Evolutionary conservation across 2,329 filamentous ascomycete species (phyloP), one percentile per base, ranked within the genome.

Genomic region (Zalaria obscura): DNA sequence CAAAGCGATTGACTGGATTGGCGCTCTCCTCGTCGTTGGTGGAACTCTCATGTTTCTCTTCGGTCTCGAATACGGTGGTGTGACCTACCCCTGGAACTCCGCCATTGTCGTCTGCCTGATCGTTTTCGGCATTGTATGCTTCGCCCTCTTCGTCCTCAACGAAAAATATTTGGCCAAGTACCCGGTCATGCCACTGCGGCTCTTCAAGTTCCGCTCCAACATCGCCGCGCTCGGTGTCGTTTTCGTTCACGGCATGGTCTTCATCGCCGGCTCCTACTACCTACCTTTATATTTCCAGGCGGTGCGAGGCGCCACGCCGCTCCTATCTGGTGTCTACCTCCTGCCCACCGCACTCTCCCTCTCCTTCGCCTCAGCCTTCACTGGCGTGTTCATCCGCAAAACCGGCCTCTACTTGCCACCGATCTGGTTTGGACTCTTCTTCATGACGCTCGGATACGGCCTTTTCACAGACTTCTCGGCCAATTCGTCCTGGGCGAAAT

Each of bases 41-140:
- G 84, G 80, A 18, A 88, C 83, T 0, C 67, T 93, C 18, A 89
- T 93, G 83, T 69, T 93, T 48, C 74, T 94, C 3, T 76, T 94
- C 35, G 88, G 86, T 0, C 73, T 94, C 7, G 81, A 93, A 55
- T 85, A 89, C 47, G 88, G 87, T 41, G 87, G 85, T 38, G 73
- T 86, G 40, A 69, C 70, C 25, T 76, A 75, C 48, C 80, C 87
- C 1, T 93, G 86, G 86, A 62, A 64, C 40, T 88, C 82, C 0
- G 69, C 81, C 2, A 79, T 75, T 1, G 81, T 88, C 28, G 38
- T 45, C n/a, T 48, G 45, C 33, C 42, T 46, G 25, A 42, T 42
- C 35, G 41, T 50, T 26, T 44, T 47, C 7, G 43, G 40, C 11
- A 11, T 44, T 25, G 42, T 46, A 35, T 45, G 40, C 28, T 42